These are phyloP conservation scores for Crithidia acanthocephali DNA, from an alignment of 208 protist genomes.

Conservation along the genomic window DNA sequence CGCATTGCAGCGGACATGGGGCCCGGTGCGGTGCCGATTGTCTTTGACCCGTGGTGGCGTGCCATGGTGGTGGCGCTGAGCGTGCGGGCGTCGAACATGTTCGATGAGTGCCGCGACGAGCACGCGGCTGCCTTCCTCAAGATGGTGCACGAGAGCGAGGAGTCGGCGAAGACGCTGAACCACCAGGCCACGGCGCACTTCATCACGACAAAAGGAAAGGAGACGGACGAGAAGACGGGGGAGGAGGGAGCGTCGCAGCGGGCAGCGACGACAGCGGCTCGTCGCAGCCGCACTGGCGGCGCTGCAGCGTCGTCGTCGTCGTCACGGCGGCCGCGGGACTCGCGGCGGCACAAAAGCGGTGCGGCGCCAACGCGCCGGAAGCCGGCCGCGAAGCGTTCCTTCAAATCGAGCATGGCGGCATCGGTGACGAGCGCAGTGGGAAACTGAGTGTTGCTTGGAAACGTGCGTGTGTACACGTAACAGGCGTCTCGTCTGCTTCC, in stretches of 20 bases:
- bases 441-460: neutral
- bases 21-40: constrained; percentile 47
- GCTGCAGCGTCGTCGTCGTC: neutral
- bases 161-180: constrained; percentile 6
- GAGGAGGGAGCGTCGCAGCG: neutral
- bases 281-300: neutral
- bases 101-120: constrained; percentile 66
- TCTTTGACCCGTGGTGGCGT: constrained; percentile 91
- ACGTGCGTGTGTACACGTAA: too few species aligned
- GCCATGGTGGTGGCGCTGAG: constrained; percentile 82
- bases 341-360: neutral
- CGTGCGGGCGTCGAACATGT: constrained; percentile 76
- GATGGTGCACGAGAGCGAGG: constrained; percentile 7
- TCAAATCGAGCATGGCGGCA: neutral
- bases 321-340: neutral
- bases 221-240: constrained; percentile 9
- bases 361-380: neutral
- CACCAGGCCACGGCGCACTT: constrained; percentile 27
- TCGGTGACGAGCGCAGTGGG: neutral
- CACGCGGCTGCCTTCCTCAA: constrained; percentile 31
- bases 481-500: too few species aligned
- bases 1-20: constrained; percentile 46
- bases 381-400: neutral
- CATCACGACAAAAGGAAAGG: constrained; percentile 23
- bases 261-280: neutral